Base-by-base conservation (phyloP, 2,329 filamentous ascomycete genomes). In the Colletotrichum gloeosporioides region DNA sequence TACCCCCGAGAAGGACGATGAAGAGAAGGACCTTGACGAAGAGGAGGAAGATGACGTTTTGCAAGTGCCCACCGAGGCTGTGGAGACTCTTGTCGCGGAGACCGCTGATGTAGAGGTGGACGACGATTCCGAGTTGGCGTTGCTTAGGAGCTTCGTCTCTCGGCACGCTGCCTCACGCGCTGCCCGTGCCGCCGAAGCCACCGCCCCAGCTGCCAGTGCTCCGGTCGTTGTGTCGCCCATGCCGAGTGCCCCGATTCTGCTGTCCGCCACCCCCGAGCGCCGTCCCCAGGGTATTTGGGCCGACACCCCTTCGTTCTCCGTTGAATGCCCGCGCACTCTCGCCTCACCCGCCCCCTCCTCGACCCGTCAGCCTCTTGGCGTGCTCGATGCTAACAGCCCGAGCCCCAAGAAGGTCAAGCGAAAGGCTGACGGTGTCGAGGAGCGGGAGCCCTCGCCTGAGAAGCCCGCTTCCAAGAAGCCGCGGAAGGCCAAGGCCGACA, bases 351-450 rank as follows among this genome's bases (percentile, higher is more conserved):
- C 57, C 7, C 10, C 25, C 1, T 76, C 73, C 7, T 76, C 73
- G 12, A 16, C 59, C 34, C 75, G 75, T n/a, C 71, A 36, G n/a
- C 84, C 85, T 16, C 80, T 86, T 16, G 81, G 81, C 31, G 78
- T 79, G 18, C 85, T 82, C 79, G 84, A 85, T 65, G 73, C 79
- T 32, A 86, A 86, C 80, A 86, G 84, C 73, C 84, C 84, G 10
- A 85, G 83, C 77, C 84, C 84, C 9, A 77, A 77, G 27, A 86
- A 85, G 80, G 49, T 61, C 25, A 86, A 86, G 79, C 80, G 84
- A 32, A 85, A 86, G 79, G 74, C 77, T n/a, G 81, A 80, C 4
- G 77, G 80, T 3, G 49, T 53, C 15, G 77, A 77, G 8, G 79
- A 79, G 22, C 75, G 78, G 16, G 68, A 72, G 12, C 8, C 55